Evolutionary conservation across 768 basidiomycete species (phyloP), one percentile per base, ranked within the genome.

Genomic region (Suillus fuscotomentosus): DNA sequence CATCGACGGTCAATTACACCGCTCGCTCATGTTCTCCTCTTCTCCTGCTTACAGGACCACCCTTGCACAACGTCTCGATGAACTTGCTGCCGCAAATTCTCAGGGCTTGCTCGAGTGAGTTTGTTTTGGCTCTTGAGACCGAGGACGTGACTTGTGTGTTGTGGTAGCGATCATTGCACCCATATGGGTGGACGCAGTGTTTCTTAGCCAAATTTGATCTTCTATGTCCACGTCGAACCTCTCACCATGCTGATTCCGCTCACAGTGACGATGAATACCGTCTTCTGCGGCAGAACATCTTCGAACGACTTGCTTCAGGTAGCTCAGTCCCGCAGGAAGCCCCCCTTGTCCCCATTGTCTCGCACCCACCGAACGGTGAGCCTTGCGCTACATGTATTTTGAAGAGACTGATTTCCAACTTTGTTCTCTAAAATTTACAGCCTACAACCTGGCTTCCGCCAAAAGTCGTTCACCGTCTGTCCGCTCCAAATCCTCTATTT

Each of bases 211-310:
- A 48, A 45, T 14, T 48, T 42, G 11, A 39, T 42, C 9, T 41
- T 22, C 17, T 39, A 22, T 56, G 55, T 31, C 48, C 27, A 38
- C 36, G 38, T 42, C 56, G 17, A 20, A 31, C 41, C 41, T 59
- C 24, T 31, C 27, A 59, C 41, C 24, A 13, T 59, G 17, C 57
- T 59, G 17, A 61, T 54, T 3, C 10, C 63, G 41, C 60, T 41
- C 70, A 42, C 17, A 94, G 93, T 72, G 90, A 94, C 75, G 91
- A 94, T 68, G 93, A 93, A 72, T 94, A 94, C 73, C 87, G 92
- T 60, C 75, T 94, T 50, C 83, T 95, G 14, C 87, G 93, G 51
- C 92, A 93, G 75, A 92, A 88, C 71, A 80, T 95, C 45, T 94
- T 95, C 69, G 91, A 94, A 73, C 85, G 93, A 60, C 86, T 92